These are phyloP conservation scores for Arthonia radiata DNA, from an alignment of 495 filamentous ascomycete species.

Conservation along the genomic window DNA sequence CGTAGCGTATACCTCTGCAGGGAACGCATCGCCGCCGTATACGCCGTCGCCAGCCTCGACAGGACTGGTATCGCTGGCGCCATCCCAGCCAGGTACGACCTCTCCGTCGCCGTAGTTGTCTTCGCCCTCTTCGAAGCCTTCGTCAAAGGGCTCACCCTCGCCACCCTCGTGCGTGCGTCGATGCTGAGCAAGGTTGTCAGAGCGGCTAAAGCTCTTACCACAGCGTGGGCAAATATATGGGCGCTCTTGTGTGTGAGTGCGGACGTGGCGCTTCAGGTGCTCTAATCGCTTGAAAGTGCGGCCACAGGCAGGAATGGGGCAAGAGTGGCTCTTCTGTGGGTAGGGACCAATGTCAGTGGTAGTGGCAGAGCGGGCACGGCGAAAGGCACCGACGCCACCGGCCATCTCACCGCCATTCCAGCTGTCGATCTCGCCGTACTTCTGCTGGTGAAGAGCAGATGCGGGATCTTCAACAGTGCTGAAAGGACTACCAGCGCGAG, in stretches of 20 bases:
- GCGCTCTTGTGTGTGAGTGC: constrained; percentile 96
- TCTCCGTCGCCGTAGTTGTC: constrained; percentile 43
- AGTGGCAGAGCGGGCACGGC: constrained; percentile 81
- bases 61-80: no score
- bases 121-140: constrained; percentile 24
- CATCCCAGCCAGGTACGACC: no score
- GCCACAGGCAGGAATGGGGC: constrained; percentile 94
- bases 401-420: constrained; percentile 18
- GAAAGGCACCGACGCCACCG: constrained; percentile 35
- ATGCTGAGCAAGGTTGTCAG: constrained; percentile 97
- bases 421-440: not conserved
- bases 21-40: no score
- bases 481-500: constrained; percentile 68
- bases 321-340: constrained; percentile 90
- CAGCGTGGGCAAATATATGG: constrained; percentile 92
- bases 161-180: constrained; percentile 78
- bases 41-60: no score
- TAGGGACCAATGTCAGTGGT: constrained; percentile 93
- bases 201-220: constrained; percentile 94
- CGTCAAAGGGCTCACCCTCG: constrained; percentile 43
- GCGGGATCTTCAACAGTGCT: constrained; percentile 58
- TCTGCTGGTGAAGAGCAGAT: constrained; percentile 36
- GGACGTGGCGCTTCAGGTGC: constrained; percentile 96
- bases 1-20: no score
- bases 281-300: constrained; percentile 96